Base-by-base conservation (phyloP, 495 filamentous ascomycete species). In the Aspergillus incahuasiensis region DNA sequence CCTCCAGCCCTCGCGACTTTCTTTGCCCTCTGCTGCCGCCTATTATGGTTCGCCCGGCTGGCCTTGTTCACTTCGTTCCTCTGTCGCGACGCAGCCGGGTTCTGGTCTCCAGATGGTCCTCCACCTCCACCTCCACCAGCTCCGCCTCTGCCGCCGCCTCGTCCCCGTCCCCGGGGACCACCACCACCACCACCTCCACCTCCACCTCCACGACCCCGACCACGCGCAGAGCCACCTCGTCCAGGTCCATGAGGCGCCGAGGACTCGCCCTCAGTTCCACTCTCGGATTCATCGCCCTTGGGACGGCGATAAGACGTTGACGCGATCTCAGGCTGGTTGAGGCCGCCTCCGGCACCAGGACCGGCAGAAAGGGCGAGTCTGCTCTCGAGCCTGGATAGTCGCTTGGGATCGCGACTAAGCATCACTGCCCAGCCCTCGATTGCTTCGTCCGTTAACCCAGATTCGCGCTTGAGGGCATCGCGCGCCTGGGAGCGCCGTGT, bases 351-450 rank as follows among this genome's bases (percentile, higher is more conserved):
- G 40, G 28, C 68, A 22, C 64, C 69, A 28, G 25, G 25, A 0
- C 82, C 86, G 22, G 71, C 67, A 50, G 81, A 84, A 59, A 79
- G 73, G 16, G 82, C 78, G 60, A 86, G 86, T 62, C 78, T 82
- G 49, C 75, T 75, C 71, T 92, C 87, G 43, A 97, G 66, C 59
- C 78, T 75, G 55, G 80, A 74, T 64, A 85, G 67, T 44, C 84
- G 75, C 57, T 79, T 77, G n/a, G 84, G 80, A 61, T 95, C 86
- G 22, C 92, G 75, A 6, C 67, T 65, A 2, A 96, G 65, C 90
- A 97, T 96, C 21, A 96, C 69, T 3, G 79, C 89, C 91, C 91
- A 98, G 13, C 94, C 94, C 67, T 98, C 94, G 41, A 98, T 88
- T 6, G 85, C 86, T 67, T 98, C 94, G 59, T 98, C 92, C 1